Evolutionary conservation across 495 filamentous ascomycete species (phyloP).

Genomic region (Halenospora varia): DNA sequence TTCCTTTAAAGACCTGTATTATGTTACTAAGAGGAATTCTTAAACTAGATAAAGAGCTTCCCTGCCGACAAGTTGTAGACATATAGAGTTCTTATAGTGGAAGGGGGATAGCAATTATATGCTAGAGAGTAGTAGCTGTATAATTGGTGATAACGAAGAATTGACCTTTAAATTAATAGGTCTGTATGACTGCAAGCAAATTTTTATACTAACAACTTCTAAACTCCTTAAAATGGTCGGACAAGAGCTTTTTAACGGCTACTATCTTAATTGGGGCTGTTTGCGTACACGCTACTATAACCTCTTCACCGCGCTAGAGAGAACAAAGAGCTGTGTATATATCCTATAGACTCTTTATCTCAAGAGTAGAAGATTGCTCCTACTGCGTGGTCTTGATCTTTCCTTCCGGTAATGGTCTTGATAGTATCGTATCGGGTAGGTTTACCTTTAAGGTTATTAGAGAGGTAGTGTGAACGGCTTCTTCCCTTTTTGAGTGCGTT

Average conservation of each 20-base stretch:
- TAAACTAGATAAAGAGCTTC: not conserved
- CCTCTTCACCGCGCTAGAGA: not conserved
- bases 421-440: not conserved
- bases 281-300: not conserved
- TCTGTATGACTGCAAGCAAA: slow-evolving; percentile 6
- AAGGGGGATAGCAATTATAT: slow-evolving; percentile 11
- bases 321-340: not conserved
- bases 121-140: slow-evolving; percentile 10
- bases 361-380: not conserved
- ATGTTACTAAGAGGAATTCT: slow-evolving; percentile 2
- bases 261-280: not conserved
- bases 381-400: not conserved
- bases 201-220: slow-evolving; percentile 7
- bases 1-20: slow-evolving; percentile 10
- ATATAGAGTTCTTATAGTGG: slow-evolving; percentile 7
- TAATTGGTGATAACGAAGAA: slow-evolving; percentile 14
- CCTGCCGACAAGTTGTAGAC: slow-evolving; percentile 7
- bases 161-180: not conserved
- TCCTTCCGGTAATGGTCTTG: not conserved
- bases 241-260: not conserved
- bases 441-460: not conserved
- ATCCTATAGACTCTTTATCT: not conserved
- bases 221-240: slow-evolving; percentile 2
- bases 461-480: not conserved
- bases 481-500: not conserved